These are phyloP conservation scores for Gossypium raimondii DNA, from an alignment of 345 rosid genomes.

Conservation along the genomic window DNA sequence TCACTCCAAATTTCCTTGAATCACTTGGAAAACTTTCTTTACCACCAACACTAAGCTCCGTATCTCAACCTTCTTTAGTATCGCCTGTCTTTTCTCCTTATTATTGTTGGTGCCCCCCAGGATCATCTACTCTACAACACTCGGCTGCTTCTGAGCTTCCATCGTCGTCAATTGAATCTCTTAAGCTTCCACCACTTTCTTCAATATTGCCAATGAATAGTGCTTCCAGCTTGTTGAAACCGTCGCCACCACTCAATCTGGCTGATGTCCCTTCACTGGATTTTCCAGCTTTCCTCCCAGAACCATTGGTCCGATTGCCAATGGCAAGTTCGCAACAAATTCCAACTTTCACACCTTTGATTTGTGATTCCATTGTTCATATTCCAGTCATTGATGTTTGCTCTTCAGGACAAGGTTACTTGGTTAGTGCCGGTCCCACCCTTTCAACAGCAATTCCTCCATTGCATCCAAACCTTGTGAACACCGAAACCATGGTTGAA, in stretches of 20 bases:
- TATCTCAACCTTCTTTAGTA: slow-evolving; percentile 36
- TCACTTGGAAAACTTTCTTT: slow-evolving; percentile 34
- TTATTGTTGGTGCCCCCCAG: slow-evolving; percentile 88
- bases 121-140: slow-evolving; percentile 42
- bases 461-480: slow-evolving; percentile 42
- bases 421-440: slow-evolving; percentile 77
- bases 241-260: slow-evolving; percentile 46
- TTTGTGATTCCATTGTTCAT: slow-evolving; percentile 92
- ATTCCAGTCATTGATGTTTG: slow-evolving; percentile 80
- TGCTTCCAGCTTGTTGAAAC: slow-evolving; percentile 47
- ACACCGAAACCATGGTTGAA: slow-evolving; percentile 57
- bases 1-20: slow-evolving; percentile 33
- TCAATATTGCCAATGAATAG: slow-evolving; percentile 47
- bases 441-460: slow-evolving; percentile 63
- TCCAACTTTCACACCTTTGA: slow-evolving; percentile 71
- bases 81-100: slow-evolving; percentile 68
- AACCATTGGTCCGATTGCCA: slow-evolving; percentile 55
- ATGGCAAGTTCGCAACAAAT: slow-evolving; percentile 57
- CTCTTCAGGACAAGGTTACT: slow-evolving; percentile 91
- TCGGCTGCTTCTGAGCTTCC: slow-evolving; percentile 35
- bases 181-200: slow-evolving; percentile 59
- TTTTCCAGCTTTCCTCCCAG: slow-evolving; percentile 53
- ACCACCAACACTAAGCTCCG: slow-evolving; percentile 30
- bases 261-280: slow-evolving; percentile 48
- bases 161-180: slow-evolving; percentile 40